Evolutionary conservation across 2,329 filamentous ascomycete species (phyloP).

Genomic region (Lecanicillium sp.): DNA sequence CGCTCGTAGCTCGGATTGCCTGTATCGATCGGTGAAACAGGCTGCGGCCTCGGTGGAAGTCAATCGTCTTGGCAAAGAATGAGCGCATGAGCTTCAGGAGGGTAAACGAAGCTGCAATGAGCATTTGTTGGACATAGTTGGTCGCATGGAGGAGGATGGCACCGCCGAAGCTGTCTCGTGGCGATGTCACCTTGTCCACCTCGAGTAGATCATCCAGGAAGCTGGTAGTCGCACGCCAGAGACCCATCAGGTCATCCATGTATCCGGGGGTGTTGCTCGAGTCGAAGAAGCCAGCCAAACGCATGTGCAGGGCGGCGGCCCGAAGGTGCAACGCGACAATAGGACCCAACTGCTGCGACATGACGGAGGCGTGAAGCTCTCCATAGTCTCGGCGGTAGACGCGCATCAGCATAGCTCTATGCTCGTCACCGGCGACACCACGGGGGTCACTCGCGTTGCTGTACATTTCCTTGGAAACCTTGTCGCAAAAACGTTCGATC

Average conservation of each 20-base stretch:
- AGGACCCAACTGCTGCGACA: conserved; percentile 50
- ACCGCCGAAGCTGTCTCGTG: conserved; percentile 36
- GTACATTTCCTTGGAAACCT: conserved; percentile 72
- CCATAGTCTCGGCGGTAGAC: conserved; percentile 58
- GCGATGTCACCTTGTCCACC: conserved; percentile 40
- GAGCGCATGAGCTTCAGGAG: conserved; percentile 73
- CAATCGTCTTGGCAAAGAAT: conserved; percentile 65
- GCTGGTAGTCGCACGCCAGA: conserved; percentile 64
- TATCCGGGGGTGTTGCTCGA: conserved; percentile 64
- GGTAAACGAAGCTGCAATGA: conserved; percentile 72
- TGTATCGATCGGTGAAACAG: conserved; percentile 66
- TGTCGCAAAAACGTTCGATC: conserved; percentile 69
- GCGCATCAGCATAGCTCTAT: conserved; percentile 58
- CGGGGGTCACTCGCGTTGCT: conserved; percentile 68
- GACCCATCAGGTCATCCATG: conserved; percentile 64
- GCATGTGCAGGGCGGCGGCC: conserved; percentile 67
- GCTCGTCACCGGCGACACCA: conserved; percentile 60
- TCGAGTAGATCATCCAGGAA: conserved; percentile 61
- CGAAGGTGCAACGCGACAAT: conserved; percentile 60
- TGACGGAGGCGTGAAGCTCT: conserved; percentile 53
- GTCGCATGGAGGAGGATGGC: conserved; percentile 58
- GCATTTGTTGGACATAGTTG: conserved; percentile 79
- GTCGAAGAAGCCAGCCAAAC: conserved; percentile 75
- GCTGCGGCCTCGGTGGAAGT: conserved; percentile 57
- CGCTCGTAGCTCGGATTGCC: conserved; percentile 64